phyloP scores from a whole-genome alignment of 345 rosid genomes.

The Lepidium sativum region DNA sequence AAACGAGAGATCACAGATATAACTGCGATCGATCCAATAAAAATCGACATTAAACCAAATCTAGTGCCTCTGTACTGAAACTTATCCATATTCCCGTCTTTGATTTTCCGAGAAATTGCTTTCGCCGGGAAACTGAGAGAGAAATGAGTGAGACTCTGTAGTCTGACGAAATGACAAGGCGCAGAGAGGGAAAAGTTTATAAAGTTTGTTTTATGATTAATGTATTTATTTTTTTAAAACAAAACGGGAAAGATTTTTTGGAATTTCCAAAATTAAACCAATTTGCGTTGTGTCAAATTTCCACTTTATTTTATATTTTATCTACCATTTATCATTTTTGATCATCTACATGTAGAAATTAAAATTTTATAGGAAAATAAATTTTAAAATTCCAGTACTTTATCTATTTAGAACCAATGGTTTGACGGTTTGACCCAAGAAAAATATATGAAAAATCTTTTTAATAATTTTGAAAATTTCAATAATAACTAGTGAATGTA shows the following conservation, averaged over 20 bases:
- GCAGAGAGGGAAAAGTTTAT: slow-evolving; percentile 13
- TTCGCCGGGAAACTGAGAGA: slow-evolving; percentile 17
- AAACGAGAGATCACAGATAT: slow-evolving; percentile 13
- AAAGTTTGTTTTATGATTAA: slow-evolving; percentile 6
- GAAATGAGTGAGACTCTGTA: background rate
- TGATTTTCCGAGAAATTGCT: background rate
- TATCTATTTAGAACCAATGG: no score
- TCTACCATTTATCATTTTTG: background rate
- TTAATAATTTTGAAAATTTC: no score
- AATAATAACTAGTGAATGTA: no score
- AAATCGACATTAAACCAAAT: slow-evolving; percentile 6
- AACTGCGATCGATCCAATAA: slow-evolving; percentile 19
- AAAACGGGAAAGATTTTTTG: background rate
- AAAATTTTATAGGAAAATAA: background rate
- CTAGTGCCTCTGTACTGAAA: background rate
- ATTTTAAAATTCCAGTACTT: background rate
- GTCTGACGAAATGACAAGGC: slow-evolving; percentile 11
- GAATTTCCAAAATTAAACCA: background rate
- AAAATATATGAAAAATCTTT: no score
- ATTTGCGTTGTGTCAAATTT: background rate
- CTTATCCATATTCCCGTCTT: slow-evolving; percentile 5
- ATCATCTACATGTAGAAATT: background rate
- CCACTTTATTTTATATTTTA: background rate
- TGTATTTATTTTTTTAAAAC: background rate
- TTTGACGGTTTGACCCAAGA: no score